phyloP scores from a whole-genome alignment of 1,284 basidiomycete genomes.

The Inonotus hispidus region DNA sequence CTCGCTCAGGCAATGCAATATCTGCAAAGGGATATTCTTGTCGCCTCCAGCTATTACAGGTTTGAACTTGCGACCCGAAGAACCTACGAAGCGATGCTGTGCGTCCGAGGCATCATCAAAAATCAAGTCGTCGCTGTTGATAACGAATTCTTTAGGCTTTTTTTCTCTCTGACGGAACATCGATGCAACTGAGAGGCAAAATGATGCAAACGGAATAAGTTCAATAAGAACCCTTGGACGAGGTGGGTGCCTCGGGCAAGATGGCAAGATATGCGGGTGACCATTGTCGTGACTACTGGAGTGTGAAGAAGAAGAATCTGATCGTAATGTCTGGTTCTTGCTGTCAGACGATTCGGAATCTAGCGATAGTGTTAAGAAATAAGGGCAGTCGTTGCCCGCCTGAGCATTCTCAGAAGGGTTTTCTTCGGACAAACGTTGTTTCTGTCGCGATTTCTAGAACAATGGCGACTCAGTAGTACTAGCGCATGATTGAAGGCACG shows the following conservation, averaged over 20 bases:
- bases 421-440: neutral
- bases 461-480: neutral
- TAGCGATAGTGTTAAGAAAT: neutral
- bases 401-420: neutral
- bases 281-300: slow-evolving; percentile 15
- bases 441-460: neutral
- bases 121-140: neutral
- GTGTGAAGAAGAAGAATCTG: slow-evolving; percentile 19
- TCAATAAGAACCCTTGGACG: neutral
- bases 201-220: slow-evolving; percentile 11
- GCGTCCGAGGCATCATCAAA: neutral
- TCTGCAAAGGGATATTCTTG: slow-evolving; percentile 46
- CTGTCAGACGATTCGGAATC: slow-evolving; percentile 39
- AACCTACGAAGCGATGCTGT: neutral
- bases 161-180: neutral
- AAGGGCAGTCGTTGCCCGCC: neutral
- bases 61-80: slow-evolving; percentile 27
- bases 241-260: slow-evolving; percentile 10
- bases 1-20: slow-evolving; percentile 48
- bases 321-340: slow-evolving; percentile 43
- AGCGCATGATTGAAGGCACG: neutral
- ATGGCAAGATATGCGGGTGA: slow-evolving; percentile 14
- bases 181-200: neutral
- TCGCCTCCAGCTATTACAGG: slow-evolving; percentile 36
- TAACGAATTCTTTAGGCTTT: neutral